These are phyloP conservation scores for Dothiorella sarmentorum DNA, from an alignment of 2,329 filamentous ascomycete genomes.

Conservation along the genomic window DNA sequence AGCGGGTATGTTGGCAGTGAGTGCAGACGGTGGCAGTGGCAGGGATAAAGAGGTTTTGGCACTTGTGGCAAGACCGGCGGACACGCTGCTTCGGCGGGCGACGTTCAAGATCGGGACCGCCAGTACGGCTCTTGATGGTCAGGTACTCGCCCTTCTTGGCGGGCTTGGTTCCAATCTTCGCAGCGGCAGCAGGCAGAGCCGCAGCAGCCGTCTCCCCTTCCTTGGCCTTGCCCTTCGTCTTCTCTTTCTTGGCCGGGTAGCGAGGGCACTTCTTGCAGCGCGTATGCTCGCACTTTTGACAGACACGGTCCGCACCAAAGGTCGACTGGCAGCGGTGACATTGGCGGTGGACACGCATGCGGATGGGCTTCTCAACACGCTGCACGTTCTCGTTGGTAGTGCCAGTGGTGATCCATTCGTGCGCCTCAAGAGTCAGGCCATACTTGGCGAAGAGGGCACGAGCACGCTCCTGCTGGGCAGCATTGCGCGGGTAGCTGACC, in stretches of 20 bases:
- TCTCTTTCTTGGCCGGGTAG: conserved; percentile 63
- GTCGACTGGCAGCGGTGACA: conserved; percentile 78
- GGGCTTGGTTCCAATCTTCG: conserved; percentile 6
- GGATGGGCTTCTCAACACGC: conserved; percentile 71
- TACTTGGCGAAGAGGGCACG: conserved; percentile 43
- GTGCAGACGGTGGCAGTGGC: conserved; percentile 58
- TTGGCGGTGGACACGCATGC: conserved; percentile 71
- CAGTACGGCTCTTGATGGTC: conserved; percentile 62
- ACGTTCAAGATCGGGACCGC: conserved; percentile 68
- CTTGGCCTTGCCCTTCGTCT: conserved; percentile 26
- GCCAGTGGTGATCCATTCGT: conserved; percentile 33
- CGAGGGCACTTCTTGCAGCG: conserved; percentile 79
- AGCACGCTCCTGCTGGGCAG: conserved; percentile 39
- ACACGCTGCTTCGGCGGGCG: conserved; percentile 71
- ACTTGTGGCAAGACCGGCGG: conserved; percentile 73
- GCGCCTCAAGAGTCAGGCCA: conserved; percentile 40
- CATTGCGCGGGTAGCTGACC: conserved; percentile 22
- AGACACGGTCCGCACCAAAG: conserved; percentile 71
- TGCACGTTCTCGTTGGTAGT: conserved; percentile 32
- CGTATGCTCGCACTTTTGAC: conserved; percentile 71
- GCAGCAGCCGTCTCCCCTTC: conserved; percentile 31
- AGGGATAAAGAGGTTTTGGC: conserved; percentile 58
- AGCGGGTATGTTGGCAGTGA: conserved; percentile 68
- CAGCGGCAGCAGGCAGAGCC: neutral
- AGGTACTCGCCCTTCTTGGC: conserved; percentile 48